phyloP scores from a whole-genome alignment of 345 rosid species.

The Syzygium aromaticum region DNA sequence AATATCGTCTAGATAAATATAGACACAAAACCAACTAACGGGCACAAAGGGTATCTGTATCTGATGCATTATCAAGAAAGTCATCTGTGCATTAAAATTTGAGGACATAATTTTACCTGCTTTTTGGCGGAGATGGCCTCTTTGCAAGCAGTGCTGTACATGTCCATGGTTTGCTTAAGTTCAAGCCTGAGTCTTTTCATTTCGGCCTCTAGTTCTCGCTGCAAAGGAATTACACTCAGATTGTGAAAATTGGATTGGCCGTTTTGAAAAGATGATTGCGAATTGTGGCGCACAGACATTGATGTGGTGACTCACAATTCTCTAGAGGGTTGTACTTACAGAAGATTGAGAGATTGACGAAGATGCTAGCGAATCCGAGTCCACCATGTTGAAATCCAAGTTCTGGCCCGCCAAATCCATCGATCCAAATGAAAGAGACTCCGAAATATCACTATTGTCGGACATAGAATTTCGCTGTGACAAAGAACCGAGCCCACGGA shows the following conservation, averaged over 20 bases:
- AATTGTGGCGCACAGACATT: neutral
- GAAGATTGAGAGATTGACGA: neutral
- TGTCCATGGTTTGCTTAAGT: slow-evolving; percentile 84
- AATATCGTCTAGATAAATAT: neutral
- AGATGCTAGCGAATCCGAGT: neutral
- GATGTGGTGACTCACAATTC: neutral
- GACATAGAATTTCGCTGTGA: neutral
- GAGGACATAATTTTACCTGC: slow-evolving; percentile 33
- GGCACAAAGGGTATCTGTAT: neutral
- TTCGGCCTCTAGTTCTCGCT: slow-evolving; percentile 71
- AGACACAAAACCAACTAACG: neutral
- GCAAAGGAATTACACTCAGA: neutral
- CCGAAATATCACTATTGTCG: neutral
- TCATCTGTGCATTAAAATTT: neutral
- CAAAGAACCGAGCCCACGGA: neutral
- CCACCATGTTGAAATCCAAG: neutral
- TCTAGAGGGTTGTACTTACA: neutral
- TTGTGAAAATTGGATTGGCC: neutral
- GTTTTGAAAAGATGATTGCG: neutral
- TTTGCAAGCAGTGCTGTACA: slow-evolving; percentile 86
- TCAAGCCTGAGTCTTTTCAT: slow-evolving; percentile 84
- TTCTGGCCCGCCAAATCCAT: neutral
- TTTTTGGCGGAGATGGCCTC: slow-evolving; percentile 74
- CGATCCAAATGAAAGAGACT: neutral
- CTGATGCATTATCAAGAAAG: neutral